phyloP scores from a whole-genome alignment of 306 rosid genomes.

The Cercis canadensis region DNA sequence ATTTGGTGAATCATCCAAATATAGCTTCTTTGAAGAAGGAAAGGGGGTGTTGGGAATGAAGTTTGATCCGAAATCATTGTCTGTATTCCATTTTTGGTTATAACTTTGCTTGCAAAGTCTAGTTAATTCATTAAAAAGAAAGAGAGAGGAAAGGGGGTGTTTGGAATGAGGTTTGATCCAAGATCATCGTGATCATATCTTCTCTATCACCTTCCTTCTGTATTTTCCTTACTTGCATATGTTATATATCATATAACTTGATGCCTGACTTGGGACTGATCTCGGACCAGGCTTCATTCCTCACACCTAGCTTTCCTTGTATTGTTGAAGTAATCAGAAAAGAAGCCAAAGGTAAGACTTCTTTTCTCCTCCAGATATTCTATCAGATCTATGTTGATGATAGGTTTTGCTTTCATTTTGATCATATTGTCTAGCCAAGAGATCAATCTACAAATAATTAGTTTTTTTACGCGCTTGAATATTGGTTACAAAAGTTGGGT shows the following conservation, averaged over 20 bases:
- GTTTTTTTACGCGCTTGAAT: too few relatives aligned
- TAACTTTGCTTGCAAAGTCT: too few relatives aligned
- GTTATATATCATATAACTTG: not conserved
- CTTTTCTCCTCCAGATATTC: not conserved
- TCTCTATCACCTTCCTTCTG: constrained; percentile 6
- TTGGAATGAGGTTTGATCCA: constrained; percentile 71
- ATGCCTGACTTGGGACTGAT: constrained; percentile 46
- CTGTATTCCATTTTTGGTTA: too few relatives aligned
- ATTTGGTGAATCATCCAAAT: not conserved
- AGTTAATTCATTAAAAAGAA: too few relatives aligned
- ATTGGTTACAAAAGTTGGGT: too few relatives aligned
- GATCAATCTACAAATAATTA: not conserved
- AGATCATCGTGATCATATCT: constrained; percentile 46
- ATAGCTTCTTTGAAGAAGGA: constrained; percentile 2
- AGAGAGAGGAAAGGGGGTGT: constrained; percentile 52
- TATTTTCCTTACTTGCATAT: not conserved
- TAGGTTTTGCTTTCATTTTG: not conserved
- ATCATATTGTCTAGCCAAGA: not conserved
- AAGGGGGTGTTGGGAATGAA: constrained; percentile 37
- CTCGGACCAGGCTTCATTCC: constrained; percentile 97
- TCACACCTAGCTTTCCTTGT: constrained; percentile 61
- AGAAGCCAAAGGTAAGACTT: constrained; percentile 31
- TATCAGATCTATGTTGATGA: constrained; percentile 31
- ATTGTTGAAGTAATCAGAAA: constrained; percentile 26
- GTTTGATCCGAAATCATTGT: constrained; percentile 27